phyloP scores from a whole-genome alignment of 2,329 filamentous ascomycete genomes.

The Fusarium abutilonis region DNA sequence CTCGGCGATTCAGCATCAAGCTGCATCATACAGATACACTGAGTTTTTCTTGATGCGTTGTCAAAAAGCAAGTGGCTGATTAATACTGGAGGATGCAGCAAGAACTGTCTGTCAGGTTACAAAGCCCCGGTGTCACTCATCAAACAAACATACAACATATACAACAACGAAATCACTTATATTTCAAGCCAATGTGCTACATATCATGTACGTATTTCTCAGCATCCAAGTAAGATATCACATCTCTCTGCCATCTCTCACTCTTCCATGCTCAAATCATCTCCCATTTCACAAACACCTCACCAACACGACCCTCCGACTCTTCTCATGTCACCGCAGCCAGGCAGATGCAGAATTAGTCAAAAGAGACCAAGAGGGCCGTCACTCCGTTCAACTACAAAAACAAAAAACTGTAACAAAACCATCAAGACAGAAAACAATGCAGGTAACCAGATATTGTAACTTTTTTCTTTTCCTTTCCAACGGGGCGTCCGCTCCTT shows the following conservation, averaged over 20 bases:
- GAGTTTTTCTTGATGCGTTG: background rate
- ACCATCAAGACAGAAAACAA: conserved; percentile 32
- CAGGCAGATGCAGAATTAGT: conserved; percentile 44
- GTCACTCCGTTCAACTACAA: conserved; percentile 16
- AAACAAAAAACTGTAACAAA: conserved; percentile 28
- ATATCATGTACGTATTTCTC: conserved; percentile 7
- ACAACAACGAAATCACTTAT: conserved; percentile 13
- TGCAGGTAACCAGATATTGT: conserved; percentile 38
- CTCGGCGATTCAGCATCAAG: background rate
- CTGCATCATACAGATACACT: background rate
- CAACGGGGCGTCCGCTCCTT: conserved; percentile 28
- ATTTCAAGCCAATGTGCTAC: conserved; percentile 19
- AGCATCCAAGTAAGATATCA: conserved; percentile 19
- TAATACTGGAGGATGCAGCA: background rate
- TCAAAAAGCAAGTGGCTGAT: background rate
- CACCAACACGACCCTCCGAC: conserved; percentile 11
- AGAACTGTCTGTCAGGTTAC: background rate
- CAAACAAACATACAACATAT: background rate
- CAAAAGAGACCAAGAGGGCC: conserved; percentile 20
- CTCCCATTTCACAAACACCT: conserved; percentile 16
- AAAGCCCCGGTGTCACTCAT: background rate
- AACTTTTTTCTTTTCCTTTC: conserved; percentile 45
- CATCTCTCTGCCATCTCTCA: conserved; percentile 18
- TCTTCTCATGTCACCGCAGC: conserved; percentile 37
- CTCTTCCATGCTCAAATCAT: conserved; percentile 23